Evolutionary conservation across 495 filamentous ascomycete genomes (phyloP).

Genomic region (Penicillium coprophilum): DNA sequence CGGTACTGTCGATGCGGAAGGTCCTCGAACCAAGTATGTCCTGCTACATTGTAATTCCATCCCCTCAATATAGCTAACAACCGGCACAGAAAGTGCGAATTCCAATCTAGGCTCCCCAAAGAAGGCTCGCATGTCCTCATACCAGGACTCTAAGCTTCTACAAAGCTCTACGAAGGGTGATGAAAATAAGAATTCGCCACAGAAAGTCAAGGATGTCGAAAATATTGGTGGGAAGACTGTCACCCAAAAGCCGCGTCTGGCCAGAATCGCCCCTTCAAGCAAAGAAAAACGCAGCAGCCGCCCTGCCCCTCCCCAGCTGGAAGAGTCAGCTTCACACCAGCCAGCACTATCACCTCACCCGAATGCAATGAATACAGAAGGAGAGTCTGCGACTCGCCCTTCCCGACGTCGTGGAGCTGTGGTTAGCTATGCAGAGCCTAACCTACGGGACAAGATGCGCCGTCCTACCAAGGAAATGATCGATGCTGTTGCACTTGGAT

Average conservation of each 20-base stretch:
- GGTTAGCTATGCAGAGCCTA: slow-evolving; percentile 85
- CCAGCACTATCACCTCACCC: slow-evolving; percentile 6
- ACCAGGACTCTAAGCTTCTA: slow-evolving; percentile 18
- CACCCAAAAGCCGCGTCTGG: slow-evolving; percentile 14
- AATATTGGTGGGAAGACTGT: slow-evolving; percentile 6
- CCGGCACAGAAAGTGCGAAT: slow-evolving; percentile 54
- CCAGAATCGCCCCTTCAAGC: slow-evolving; percentile 6
- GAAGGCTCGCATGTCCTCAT: slow-evolving; percentile 20
- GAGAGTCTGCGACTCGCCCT: slow-evolving; percentile 48
- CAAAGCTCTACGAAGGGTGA: slow-evolving; percentile 7
- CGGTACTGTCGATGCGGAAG: slow-evolving; percentile 41
- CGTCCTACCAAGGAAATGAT: slow-evolving; percentile 71
- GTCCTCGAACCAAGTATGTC: slow-evolving; percentile 62
- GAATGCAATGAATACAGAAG: slow-evolving; percentile 8
- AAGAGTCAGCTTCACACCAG: slow-evolving; percentile 13
- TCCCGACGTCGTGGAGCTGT: slow-evolving; percentile 63
- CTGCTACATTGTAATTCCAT: not conserved
- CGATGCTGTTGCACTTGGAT: slow-evolving; percentile 63
- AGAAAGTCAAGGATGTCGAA: slow-evolving; percentile 19
- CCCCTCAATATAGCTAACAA: slow-evolving; percentile 24
- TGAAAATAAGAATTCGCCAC: slow-evolving; percentile 20
- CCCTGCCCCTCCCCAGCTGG: slow-evolving; percentile 7
- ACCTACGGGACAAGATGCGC: slow-evolving; percentile 83
- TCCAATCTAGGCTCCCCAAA: slow-evolving; percentile 36
- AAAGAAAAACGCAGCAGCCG: slow-evolving; percentile 21